Percentiles rank a stretch among this genome's conserved stretches.
phyloP scores from a whole-genome alignment of 352 stramenopile species.

The Globisporangium polare region DNA sequence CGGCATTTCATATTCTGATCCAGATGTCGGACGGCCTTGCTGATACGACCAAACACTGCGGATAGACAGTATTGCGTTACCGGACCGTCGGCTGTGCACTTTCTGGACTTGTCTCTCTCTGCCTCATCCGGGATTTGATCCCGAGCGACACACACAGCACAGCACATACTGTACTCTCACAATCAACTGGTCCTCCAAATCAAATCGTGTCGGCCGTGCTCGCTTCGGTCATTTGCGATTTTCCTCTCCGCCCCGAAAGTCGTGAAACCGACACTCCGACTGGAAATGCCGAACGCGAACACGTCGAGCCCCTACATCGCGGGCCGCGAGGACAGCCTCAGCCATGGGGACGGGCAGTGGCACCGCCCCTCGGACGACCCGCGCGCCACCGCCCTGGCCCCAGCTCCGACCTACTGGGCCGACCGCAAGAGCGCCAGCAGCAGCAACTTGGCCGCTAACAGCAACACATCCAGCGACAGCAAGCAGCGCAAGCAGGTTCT shows the following conservation, averaged over 20 bases:
- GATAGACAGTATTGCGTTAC: too few relatives aligned
- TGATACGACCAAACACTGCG: too few relatives aligned
- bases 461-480: background rate
- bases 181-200: background rate
- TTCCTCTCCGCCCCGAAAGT: background rate
- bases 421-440: conserved; percentile 5
- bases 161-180: too few relatives aligned
- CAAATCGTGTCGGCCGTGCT: background rate
- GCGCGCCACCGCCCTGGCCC: background rate
- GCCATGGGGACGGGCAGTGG: background rate
- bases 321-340: background rate
- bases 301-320: conserved; percentile 3
- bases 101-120: too few relatives aligned
- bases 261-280: background rate
- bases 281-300: background rate
- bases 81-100: too few relatives aligned
- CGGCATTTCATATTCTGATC: too few relatives aligned
- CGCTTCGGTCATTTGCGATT: conserved; percentile 2
- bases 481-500: background rate
- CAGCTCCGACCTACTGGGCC: background rate
- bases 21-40: too few relatives aligned
- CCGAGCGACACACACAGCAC: too few relatives aligned
- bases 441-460: background rate
- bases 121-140: too few relatives aligned
- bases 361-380: conserved; percentile 6